Conservation (phyloP, 1,139 yeast species). For the Sugiyamaella japonica region DNA sequence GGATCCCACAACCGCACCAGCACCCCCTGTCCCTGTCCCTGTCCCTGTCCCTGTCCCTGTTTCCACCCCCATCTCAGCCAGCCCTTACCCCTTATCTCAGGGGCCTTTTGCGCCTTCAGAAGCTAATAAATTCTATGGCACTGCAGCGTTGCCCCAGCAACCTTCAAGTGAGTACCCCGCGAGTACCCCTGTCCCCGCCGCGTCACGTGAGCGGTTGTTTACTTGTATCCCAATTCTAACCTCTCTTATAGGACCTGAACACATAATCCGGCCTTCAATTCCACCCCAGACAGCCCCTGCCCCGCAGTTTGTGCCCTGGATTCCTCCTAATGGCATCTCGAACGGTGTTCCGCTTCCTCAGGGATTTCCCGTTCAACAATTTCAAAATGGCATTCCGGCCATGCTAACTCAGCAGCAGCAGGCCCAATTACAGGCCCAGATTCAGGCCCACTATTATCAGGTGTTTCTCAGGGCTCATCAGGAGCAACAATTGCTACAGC, state of each 20-base stretch:
- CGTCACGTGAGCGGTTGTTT: neutral
- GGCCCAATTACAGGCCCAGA: constrained; percentile 17
- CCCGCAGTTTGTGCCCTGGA: neutral
- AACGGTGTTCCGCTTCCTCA: neutral
- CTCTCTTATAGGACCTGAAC: neutral
- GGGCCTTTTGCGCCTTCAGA: neutral
- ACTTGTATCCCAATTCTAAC: neutral
- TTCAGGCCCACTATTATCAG: constrained; percentile 6
- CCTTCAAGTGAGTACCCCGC: no score
- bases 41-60: neutral
- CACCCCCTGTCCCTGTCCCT: neutral
- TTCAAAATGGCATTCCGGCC: neutral
- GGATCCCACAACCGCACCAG: no score
- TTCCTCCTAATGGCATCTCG: constrained; percentile 1
- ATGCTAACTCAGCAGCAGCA: constrained; percentile 11
- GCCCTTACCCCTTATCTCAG: constrained; percentile 1
- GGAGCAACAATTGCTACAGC: constrained; percentile 5
- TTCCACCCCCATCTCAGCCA: no score
- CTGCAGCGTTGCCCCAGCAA: constrained; percentile 13
- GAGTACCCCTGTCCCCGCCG: no score
- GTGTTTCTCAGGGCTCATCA: constrained; percentile 1
- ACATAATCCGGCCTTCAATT: neutral
- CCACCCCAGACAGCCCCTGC: neutral
- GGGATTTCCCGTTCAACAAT: neutral
- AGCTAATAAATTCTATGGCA: constrained; percentile 3